Percentiles rank a stretch among this genome's conserved stretches.
Conservation (phyloP, 257 asterid species). For the Forsythia suspensa region DNA sequence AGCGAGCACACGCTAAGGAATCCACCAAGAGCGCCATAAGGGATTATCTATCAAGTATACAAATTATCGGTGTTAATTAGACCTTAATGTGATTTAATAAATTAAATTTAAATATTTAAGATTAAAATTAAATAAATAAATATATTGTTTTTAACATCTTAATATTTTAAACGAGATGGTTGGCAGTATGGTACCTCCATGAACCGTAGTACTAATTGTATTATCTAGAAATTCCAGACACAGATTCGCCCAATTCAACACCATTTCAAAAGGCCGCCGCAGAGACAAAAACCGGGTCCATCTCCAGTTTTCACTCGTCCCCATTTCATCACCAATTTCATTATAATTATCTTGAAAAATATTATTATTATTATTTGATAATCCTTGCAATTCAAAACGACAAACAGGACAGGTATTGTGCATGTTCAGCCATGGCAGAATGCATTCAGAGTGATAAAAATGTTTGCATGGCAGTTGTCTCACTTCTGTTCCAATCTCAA, state of each 20-base stretch:
- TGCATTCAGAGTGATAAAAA: constrained; percentile 71
- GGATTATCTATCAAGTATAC: constrained; percentile 32
- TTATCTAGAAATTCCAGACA: constrained; percentile 44
- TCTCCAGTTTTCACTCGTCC: constrained; percentile 33
- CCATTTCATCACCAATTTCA: constrained; percentile 28
- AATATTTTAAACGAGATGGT: not conserved
- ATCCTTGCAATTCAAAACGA: constrained; percentile 52
- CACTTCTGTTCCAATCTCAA: constrained; percentile 56
- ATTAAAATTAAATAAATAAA: too few species aligned
- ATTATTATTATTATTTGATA: constrained; percentile 11
- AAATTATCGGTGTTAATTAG: not conserved
- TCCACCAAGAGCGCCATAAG: constrained; percentile 43
- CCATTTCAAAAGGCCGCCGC: constrained; percentile 69
- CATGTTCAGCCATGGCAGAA: constrained; percentile 75
- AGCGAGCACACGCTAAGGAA: constrained; percentile 10
- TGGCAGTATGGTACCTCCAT: constrained; percentile 35
- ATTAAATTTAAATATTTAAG: not conserved
- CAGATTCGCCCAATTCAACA: constrained; percentile 44
- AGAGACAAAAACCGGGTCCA: constrained; percentile 52
- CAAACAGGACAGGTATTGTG: constrained; percentile 89
- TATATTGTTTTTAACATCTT: too few species aligned
- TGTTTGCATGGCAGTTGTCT: constrained; percentile 83
- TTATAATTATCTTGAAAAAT: constrained; percentile 22
- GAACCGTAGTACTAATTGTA: constrained; percentile 24
- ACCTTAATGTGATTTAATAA: not conserved